phyloP scores from a whole-genome alignment of 805 yeast species.

The Teunomyces panamensis region DNA sequence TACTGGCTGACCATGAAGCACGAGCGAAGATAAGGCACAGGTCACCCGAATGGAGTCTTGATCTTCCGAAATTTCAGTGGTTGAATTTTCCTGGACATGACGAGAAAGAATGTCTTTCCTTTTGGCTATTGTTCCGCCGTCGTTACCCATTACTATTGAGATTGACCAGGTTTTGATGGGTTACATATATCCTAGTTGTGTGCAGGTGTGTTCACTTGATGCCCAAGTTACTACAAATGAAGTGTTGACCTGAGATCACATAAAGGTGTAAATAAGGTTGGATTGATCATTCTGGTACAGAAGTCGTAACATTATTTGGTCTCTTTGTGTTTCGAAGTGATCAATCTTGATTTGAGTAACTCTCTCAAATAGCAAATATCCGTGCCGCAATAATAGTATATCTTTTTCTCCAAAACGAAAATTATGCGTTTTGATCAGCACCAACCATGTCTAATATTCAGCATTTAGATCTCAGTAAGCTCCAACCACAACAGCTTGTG shows the following conservation, averaged over 20 bases:
- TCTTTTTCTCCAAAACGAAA: slow-evolving; percentile 4
- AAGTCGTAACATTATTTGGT: no score
- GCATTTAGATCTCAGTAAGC: slow-evolving; percentile 54
- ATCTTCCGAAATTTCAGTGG: slow-evolving; percentile 13
- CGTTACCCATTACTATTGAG: slow-evolving; percentile 37
- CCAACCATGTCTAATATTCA: slow-evolving; percentile 1
- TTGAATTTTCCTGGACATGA: slow-evolving; percentile 15
- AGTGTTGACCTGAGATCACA: no score
- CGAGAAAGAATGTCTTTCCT: slow-evolving; percentile 47
- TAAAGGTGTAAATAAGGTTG: no score
- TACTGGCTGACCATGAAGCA: slow-evolving; percentile 45
- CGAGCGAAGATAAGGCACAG: slow-evolving; percentile 47
- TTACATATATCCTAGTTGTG: not conserved
- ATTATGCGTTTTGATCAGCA: not conserved
- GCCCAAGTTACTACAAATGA: no score
- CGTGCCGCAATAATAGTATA: not conserved
- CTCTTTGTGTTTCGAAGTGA: no score
- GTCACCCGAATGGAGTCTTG: slow-evolving; percentile 36
- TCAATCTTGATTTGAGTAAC: not conserved
- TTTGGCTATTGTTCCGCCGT: slow-evolving; percentile 71
- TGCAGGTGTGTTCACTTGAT: not conserved
- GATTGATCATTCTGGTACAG: no score
- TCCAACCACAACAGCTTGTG: slow-evolving; percentile 79
- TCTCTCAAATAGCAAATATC: not conserved
- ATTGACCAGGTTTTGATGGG: not conserved